phyloP scores from a whole-genome alignment of 805 yeast species.

The Hanseniaspora opuntiae region DNA sequence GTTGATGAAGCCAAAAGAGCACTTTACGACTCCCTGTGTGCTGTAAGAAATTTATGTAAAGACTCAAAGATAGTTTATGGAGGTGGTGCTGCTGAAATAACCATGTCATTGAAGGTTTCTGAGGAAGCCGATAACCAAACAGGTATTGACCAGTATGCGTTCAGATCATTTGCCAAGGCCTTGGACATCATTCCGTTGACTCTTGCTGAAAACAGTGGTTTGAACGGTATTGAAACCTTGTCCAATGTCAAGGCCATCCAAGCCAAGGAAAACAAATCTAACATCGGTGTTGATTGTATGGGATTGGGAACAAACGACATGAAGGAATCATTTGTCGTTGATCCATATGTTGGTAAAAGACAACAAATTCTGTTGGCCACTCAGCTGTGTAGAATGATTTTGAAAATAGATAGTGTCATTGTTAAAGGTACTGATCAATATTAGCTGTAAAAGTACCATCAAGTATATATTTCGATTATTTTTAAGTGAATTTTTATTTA shows the following conservation, averaged over 20 bases:
- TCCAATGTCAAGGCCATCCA: constrained; percentile 75
- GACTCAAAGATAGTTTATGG: constrained; percentile 96
- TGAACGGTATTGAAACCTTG: constrained; percentile 83
- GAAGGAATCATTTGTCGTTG: constrained; percentile 88
- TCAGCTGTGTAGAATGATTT: constrained; percentile 92
- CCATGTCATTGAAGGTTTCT: constrained; percentile 81
- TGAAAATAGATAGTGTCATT: constrained; percentile 92
- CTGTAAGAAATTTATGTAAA: constrained; percentile 83
- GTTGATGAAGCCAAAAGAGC: constrained; percentile 96
- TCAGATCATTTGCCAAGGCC: constrained; percentile 86
- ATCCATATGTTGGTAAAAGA: constrained; percentile 92
- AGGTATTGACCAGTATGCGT: constrained; percentile 95
- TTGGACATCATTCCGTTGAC: constrained; percentile 87
- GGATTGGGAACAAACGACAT: constrained; percentile 80
- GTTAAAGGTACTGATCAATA: constrained; percentile 74
- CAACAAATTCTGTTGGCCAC: constrained; percentile 93
- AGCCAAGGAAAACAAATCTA: constrained; percentile 52
- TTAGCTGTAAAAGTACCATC: constrained; percentile 17
- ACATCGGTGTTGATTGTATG: constrained; percentile 86
- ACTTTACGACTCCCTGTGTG: constrained; percentile 90
- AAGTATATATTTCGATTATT: background rate
- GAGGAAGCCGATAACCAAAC: constrained; percentile 84
- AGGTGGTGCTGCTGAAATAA: constrained; percentile 96
- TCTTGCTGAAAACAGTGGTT: constrained; percentile 91
- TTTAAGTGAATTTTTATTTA: background rate